Conservation (phyloP, 768 basidiomycete species). For the Auricularia auricula-judae region DNA sequence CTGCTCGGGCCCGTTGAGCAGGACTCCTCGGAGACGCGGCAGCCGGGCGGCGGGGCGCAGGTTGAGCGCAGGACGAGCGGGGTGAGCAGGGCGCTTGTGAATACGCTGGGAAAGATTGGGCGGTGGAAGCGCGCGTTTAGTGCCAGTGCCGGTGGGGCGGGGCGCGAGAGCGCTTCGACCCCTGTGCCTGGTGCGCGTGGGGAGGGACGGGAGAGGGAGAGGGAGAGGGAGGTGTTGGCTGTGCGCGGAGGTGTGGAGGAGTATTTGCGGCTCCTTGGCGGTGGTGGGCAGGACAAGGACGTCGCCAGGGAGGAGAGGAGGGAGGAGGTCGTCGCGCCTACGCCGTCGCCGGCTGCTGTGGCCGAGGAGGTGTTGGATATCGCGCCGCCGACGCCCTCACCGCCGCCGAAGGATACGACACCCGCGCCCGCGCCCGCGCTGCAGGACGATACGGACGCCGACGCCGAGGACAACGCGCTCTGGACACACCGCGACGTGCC, state of each 20-base stretch:
- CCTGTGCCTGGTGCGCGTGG: conserved; percentile 49
- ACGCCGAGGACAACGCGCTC: background rate
- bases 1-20: background rate
- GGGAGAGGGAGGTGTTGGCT: conserved; percentile 41
- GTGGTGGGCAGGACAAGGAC: background rate
- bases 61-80: conserved; percentile 23
- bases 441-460: background rate
- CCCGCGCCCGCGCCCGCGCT: background rate
- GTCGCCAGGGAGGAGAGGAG: background rate
- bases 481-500: background rate
- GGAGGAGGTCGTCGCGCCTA: background rate
- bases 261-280: conserved; percentile 48
- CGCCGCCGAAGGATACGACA: background rate
- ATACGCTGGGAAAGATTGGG: conserved; percentile 73
- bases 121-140: conserved; percentile 67
- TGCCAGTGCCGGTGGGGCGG: conserved; percentile 12
- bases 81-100: conserved; percentile 65
- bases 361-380: background rate
- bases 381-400: background rate
- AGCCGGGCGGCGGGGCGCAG: conserved; percentile 2
- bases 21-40: background rate
- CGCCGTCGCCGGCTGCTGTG: background rate
- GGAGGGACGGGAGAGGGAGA: conserved; percentile 33
- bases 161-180: conserved; percentile 39
- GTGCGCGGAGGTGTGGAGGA: conserved; percentile 55